Conservation (phyloP, 768 basidiomycete species). For the Sporobolomyces phaffii region DNA sequence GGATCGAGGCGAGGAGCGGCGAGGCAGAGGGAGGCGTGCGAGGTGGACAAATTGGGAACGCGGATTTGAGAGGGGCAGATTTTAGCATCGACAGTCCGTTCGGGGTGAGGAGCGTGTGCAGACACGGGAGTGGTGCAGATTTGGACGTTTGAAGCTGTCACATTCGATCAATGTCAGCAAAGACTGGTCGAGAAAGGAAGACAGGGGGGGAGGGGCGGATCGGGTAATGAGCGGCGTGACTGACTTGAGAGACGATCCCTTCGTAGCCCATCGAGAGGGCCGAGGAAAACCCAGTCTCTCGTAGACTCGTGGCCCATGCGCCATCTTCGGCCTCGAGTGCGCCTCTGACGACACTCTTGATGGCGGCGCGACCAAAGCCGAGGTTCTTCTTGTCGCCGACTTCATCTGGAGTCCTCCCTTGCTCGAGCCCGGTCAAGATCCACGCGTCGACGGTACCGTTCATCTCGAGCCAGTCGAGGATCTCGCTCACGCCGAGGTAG, state of each 20-base stretch:
- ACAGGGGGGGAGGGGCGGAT: too few relatives aligned
- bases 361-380: slow-evolving; percentile 33
- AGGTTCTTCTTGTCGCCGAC: slow-evolving; percentile 30
- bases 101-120: slow-evolving; percentile 34
- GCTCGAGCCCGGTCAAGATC: slow-evolving; percentile 36
- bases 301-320: slow-evolving; percentile 36
- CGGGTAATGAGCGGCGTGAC: neutral
- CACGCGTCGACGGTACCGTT: slow-evolving; percentile 37
- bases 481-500: slow-evolving; percentile 35
- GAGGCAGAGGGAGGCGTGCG: slow-evolving; percentile 24
- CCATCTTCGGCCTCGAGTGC: slow-evolving; percentile 33
- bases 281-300: slow-evolving; percentile 33
- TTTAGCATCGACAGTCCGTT: slow-evolving; percentile 35
- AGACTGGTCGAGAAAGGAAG: too few relatives aligned
- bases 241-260: slow-evolving; percentile 31
- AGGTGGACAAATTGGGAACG: slow-evolving; percentile 32
- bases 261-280: slow-evolving; percentile 34
- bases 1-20: slow-evolving; percentile 34
- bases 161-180: too few relatives aligned
- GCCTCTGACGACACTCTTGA: slow-evolving; percentile 26
- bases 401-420: slow-evolving; percentile 21
- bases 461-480: slow-evolving; percentile 36
- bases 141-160: slow-evolving; percentile 28
- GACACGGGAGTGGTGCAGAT: slow-evolving; percentile 22
- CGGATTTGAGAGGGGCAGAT: slow-evolving; percentile 34